A percentile compares a stretch with the other conserved stretches of the same genome.
Evolutionary conservation across 306 rosid species (phyloP).

Genomic region (Senna tora): DNA sequence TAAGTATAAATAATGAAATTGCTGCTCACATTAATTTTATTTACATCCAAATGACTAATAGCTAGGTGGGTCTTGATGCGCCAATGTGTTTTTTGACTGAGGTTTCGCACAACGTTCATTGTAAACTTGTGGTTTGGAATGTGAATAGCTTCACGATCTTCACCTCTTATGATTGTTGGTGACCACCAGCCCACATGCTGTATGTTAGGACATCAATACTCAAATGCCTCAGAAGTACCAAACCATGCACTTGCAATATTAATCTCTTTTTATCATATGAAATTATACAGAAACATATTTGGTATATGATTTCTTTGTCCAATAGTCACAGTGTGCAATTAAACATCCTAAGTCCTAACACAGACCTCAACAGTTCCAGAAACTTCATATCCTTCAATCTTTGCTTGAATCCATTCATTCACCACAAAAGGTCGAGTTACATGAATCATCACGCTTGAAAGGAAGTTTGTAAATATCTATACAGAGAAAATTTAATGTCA

Average conservation of each 20-base stretch:
- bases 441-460: slow-evolving; percentile 94
- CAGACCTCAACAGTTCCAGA: slow-evolving; percentile 96
- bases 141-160: slow-evolving; percentile 98
- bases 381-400: slow-evolving; percentile 94
- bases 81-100: slow-evolving; percentile 97
- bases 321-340: slow-evolving; percentile 31
- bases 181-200: slow-evolving; percentile 99
- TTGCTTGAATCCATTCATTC: slow-evolving; percentile 96
- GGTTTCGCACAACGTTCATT: slow-evolving; percentile 91
- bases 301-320: slow-evolving; percentile 21
- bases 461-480: slow-evolving; percentile 96
- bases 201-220: slow-evolving; percentile 41
- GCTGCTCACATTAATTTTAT: slow-evolving; percentile 77
- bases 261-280: slow-evolving; percentile 13
- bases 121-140: slow-evolving; percentile 98
- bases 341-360: slow-evolving; percentile 35
- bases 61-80: slow-evolving; percentile 87
- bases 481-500: slow-evolving; percentile 34
- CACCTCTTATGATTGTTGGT: slow-evolving; percentile 81
- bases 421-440: slow-evolving; percentile 93
- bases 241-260: slow-evolving; percentile 7
- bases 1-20: not conserved
- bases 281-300: slow-evolving; percentile 17
- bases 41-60: slow-evolving; percentile 87
- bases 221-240: slow-evolving; percentile 29